Conservation (phyloP, 108 stramenopile genomes). For the Cylindrotheca fusiformis region DNA sequence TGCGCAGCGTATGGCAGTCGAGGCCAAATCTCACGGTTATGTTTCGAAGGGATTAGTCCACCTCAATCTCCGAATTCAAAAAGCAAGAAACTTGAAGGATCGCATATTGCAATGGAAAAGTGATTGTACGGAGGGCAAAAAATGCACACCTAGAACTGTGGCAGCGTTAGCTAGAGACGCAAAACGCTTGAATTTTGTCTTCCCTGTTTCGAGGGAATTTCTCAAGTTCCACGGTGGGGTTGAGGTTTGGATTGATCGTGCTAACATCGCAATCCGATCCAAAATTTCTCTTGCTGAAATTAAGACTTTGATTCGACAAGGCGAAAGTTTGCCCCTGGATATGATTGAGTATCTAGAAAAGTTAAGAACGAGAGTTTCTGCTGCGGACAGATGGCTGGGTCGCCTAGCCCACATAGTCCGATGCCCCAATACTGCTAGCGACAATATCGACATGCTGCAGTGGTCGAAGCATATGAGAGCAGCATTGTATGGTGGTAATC, state of each 20-base stretch:
- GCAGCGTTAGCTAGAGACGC: conserved; percentile 61
- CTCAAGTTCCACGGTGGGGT: conserved; percentile 45
- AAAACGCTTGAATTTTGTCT: conserved; percentile 53
- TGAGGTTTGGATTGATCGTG: conserved; percentile 73
- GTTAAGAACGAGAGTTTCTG: conserved; percentile 42
- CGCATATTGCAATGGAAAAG: conserved; percentile 49
- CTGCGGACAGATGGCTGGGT: conserved; percentile 61
- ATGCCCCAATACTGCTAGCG: conserved; percentile 10
- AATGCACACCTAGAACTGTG: conserved; percentile 53
- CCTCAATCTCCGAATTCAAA: conserved; percentile 48
- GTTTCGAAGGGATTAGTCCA: conserved; percentile 42
- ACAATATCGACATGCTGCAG: conserved; percentile 18
- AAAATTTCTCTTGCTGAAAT: conserved; percentile 70
- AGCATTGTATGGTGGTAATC: conserved; percentile 40
- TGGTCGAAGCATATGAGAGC: conserved; percentile 52
- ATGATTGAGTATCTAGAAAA: conserved; percentile 73
- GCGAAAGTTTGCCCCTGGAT: conserved; percentile 56
- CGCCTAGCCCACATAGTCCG: conserved; percentile 46
- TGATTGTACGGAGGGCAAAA: conserved; percentile 26
- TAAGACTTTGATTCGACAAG: conserved; percentile 50
- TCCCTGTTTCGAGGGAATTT: conserved; percentile 44
- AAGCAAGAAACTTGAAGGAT: conserved; percentile 51
- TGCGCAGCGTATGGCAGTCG: conserved; percentile 27
- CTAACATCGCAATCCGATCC: conserved; percentile 73
- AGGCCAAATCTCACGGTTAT: conserved; percentile 26